phyloP scores from a whole-genome alignment of 2,329 filamentous ascomycete species.

The Aspergillus neoniger region DNA sequence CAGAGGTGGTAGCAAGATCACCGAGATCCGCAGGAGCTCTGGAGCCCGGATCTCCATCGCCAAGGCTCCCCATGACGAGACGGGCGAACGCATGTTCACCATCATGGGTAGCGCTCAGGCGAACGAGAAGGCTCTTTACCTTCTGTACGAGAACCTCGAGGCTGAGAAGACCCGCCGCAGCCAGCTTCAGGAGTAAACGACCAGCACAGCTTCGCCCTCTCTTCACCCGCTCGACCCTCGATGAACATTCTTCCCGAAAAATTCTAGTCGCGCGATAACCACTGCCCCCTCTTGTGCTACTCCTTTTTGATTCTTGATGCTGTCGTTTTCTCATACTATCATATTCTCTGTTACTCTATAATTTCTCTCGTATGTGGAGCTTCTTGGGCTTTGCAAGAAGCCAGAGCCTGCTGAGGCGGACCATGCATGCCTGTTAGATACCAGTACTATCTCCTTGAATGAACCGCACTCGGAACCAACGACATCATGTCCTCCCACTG shows the following conservation, averaged over 20 bases:
- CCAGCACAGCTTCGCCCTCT: slow-evolving; percentile 2
- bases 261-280: slow-evolving; percentile 11
- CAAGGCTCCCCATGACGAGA: slow-evolving; percentile 95
- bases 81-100: slow-evolving; percentile 98
- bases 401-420: slow-evolving; percentile 30
- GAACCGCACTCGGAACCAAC: slow-evolving; percentile 22
- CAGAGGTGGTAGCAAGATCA: slow-evolving; percentile 92
- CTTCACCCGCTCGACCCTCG: not conserved
- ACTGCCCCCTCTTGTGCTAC: slow-evolving; percentile 16
- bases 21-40: slow-evolving; percentile 95
- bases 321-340: slow-evolving; percentile 23
- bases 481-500: slow-evolving; percentile 13
- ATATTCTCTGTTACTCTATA: slow-evolving; percentile 21
- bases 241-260: slow-evolving; percentile 4
- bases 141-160: slow-evolving; percentile 98
- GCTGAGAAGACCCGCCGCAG: slow-evolving; percentile 98
- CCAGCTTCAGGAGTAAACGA: slow-evolving; percentile 63
- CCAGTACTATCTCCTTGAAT: slow-evolving; percentile 24
- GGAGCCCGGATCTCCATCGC: slow-evolving; percentile 97
- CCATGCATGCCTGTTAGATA: slow-evolving; percentile 28
- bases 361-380: slow-evolving; percentile 23
- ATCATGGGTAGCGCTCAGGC: slow-evolving; percentile 94
- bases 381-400: slow-evolving; percentile 28
- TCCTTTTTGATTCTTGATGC: slow-evolving; percentile 21
- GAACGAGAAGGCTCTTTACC: slow-evolving; percentile 93